A percentile compares a stretch with the other conserved stretches of the same genome.
Conservation (phyloP, 2,329 filamentous ascomycete genomes). For the Cordyceps fumosorosea region DNA sequence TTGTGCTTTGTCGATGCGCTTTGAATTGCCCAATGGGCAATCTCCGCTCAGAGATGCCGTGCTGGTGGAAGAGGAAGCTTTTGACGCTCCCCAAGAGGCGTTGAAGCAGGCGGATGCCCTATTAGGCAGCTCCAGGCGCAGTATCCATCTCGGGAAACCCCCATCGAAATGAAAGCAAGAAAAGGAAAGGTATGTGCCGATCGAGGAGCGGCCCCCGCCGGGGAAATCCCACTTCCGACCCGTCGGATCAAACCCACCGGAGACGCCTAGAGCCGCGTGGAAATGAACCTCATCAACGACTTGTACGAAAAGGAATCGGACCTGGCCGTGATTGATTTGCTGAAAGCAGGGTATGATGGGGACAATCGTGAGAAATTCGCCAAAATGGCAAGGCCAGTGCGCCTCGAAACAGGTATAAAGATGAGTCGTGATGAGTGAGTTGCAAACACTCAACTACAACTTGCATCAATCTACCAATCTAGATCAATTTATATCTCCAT, state of each 20-base stretch:
- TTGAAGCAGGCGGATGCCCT: neutral
- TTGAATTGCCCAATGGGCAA: neutral
- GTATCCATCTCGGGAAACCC: neutral
- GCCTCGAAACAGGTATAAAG: neutral
- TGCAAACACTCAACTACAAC: neutral
- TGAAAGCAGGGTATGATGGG: neutral
- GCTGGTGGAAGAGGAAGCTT: slow-evolving; percentile 1
- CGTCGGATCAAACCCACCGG: slow-evolving; percentile 4
- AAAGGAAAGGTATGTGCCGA: neutral
- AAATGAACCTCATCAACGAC: neutral
- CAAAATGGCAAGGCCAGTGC: neutral
- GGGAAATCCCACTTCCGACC: neutral
- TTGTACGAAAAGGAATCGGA: neutral
- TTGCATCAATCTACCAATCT: too few relatives aligned
- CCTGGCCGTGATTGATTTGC: neutral
- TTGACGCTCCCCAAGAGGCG: neutral
- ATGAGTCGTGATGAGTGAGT: neutral
- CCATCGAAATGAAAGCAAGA: neutral
- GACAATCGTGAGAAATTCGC: neutral
- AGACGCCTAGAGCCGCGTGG: neutral
- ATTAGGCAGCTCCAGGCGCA: slow-evolving; percentile 9
- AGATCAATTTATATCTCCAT: too few relatives aligned
- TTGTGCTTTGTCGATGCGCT: neutral
- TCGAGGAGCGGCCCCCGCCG: neutral
- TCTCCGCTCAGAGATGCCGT: slow-evolving; percentile 9